Evolutionary conservation across 73 alveolate species (phyloP).

Genomic region (Durusdinium trenchii): DNA sequence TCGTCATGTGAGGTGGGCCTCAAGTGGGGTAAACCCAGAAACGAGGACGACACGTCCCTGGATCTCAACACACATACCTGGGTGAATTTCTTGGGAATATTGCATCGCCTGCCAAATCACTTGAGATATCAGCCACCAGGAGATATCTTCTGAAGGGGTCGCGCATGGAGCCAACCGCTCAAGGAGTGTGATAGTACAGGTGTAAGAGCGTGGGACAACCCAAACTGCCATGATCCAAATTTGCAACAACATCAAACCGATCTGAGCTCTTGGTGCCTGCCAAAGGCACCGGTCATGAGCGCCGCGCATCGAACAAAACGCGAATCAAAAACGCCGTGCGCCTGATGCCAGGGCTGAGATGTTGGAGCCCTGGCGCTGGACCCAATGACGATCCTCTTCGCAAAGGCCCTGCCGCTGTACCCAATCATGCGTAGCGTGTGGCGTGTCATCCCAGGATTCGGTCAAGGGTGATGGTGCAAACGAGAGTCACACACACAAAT

Average conservation of each 20-base stretch:
- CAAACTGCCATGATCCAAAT: neutral
- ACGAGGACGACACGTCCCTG: too few relatives aligned
- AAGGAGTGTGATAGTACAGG: neutral
- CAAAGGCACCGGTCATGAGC: neutral
- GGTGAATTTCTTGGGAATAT: too few relatives aligned
- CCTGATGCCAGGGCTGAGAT: conserved; percentile 64
- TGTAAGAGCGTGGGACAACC: neutral
- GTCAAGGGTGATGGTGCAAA: too few relatives aligned
- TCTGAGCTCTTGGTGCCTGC: neutral
- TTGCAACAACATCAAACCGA: neutral
- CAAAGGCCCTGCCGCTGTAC: conserved; percentile 34
- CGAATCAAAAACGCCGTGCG: neutral
- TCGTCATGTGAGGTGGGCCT: too few relatives aligned
- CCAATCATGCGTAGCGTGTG: too few relatives aligned
- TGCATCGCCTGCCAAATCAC: too few relatives aligned
- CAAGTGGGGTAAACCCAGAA: too few relatives aligned
- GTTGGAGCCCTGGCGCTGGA: conserved; percentile 52
- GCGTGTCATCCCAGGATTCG: too few relatives aligned
- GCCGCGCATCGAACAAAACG: neutral
- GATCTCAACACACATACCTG: too few relatives aligned
- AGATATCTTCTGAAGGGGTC: too few relatives aligned
- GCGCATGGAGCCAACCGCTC: neutral
- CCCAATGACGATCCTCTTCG: conserved; percentile 71
- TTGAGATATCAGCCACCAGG: too few relatives aligned
- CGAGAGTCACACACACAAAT: too few relatives aligned